A percentile compares a stretch with the other conserved stretches of the same genome.
phyloP scores from a whole-genome alignment of 768 basidiomycete species.

The Trametes cingulata region DNA sequence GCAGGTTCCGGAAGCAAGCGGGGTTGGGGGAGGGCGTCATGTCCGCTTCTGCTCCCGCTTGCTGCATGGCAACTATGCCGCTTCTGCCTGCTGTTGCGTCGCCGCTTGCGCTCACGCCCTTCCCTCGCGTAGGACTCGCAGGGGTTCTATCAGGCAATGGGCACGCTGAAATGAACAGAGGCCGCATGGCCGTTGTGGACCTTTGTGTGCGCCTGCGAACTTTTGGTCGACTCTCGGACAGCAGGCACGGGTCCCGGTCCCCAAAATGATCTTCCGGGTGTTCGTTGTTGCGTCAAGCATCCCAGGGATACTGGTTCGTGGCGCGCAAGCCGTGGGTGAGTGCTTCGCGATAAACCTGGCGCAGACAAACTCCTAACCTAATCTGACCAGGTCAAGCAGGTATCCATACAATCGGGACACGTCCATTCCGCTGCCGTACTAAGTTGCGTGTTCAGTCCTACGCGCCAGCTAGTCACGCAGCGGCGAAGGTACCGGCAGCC shows the following conservation, averaged over 20 bases:
- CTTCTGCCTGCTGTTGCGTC: not conserved
- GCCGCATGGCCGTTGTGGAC: slow-evolving; percentile 8
- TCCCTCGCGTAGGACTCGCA: not conserved
- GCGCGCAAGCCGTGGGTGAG: not conserved
- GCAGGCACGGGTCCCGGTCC: not conserved
- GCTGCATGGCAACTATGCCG: not conserved
- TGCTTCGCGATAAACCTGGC: too few species aligned
- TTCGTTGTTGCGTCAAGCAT: not conserved
- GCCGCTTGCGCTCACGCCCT: not conserved
- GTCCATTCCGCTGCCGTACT: not conserved
- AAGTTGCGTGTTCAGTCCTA: not conserved
- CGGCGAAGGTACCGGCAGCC: too few species aligned
- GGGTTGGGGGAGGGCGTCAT: not conserved
- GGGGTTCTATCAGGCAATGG: not conserved
- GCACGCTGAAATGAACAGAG: not conserved
- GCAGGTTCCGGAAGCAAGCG: not conserved
- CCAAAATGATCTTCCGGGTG: not conserved
- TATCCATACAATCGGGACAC: not conserved
- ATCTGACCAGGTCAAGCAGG: not conserved
- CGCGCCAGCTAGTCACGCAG: too few species aligned
- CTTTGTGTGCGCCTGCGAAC: not conserved
- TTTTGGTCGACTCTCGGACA: not conserved
- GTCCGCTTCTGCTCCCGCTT: not conserved
- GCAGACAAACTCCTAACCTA: not conserved
- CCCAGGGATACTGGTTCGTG: not conserved